Percentiles rank a stretch among this genome's conserved stretches.
These are phyloP conservation scores for Venturia asperata DNA, from an alignment of 2,329 filamentous ascomycete genomes.

Conservation along the genomic window DNA sequence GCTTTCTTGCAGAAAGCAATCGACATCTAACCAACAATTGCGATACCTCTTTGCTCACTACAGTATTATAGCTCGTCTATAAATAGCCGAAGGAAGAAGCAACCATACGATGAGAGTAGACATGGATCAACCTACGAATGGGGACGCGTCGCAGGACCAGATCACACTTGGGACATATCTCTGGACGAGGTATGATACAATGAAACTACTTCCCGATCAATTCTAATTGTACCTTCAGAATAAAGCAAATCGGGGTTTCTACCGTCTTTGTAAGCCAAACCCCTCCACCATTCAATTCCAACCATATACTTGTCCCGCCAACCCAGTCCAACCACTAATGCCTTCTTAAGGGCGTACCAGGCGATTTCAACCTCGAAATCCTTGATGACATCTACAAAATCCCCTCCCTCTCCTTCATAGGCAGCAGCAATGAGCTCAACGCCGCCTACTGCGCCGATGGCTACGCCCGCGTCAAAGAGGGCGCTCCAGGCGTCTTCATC, in stretches of 20 bases:
- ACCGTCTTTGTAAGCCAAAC: slow-evolving; percentile 31
- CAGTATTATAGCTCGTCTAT: background rate
- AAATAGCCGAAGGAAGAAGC: background rate
- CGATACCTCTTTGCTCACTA: background rate
- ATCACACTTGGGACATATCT: slow-evolving; percentile 33
- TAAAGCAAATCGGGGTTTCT: slow-evolving; percentile 36
- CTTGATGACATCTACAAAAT: slow-evolving; percentile 39
- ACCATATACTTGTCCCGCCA: no score
- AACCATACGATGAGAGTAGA: background rate
- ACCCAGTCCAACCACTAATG: background rate
- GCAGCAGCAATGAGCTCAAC: slow-evolving; percentile 54
- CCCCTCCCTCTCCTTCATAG: slow-evolving; percentile 37
- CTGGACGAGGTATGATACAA: slow-evolving; percentile 30
- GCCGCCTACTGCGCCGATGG: slow-evolving; percentile 52
- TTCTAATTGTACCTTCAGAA: slow-evolving; percentile 23
- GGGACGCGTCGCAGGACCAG: background rate
- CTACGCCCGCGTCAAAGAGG: slow-evolving; percentile 49
- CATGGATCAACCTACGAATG: background rate
- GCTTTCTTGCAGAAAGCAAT: background rate
- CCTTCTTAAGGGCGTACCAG: slow-evolving; percentile 33
- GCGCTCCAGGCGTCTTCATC: slow-evolving; percentile 41
- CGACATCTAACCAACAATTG: background rate
- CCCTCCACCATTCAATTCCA: background rate
- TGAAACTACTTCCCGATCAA: background rate
- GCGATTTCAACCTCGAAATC: slow-evolving; percentile 41